Evolutionary conservation across 495 filamentous ascomycete species (phyloP).

Genomic region (Trichocladium antarcticum): DNA sequence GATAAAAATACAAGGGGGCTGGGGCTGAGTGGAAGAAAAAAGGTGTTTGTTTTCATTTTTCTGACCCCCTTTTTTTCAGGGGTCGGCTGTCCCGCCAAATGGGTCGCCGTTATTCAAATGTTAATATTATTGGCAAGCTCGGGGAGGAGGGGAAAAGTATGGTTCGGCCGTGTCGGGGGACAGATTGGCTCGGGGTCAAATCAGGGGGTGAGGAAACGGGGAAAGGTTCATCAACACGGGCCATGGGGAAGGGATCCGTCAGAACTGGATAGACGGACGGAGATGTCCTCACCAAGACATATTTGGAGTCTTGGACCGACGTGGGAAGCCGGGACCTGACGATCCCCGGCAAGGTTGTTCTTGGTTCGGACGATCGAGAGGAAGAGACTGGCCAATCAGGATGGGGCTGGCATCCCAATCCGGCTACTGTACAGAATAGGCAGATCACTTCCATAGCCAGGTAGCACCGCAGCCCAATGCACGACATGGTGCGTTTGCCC

Average conservation of each 20-base stretch:
- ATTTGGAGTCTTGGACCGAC: no score
- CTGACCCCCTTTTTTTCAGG: background rate
- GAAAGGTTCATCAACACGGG: background rate
- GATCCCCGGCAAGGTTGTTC: background rate
- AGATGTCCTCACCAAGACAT: slow-evolving; percentile 1
- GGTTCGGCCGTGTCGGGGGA: background rate
- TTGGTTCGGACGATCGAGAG: background rate
- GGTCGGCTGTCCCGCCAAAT: background rate
- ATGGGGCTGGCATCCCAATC: slow-evolving; percentile 11
- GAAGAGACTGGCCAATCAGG: slow-evolving; percentile 17
- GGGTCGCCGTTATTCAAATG: background rate
- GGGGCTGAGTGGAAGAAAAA: background rate
- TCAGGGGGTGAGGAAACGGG: background rate
- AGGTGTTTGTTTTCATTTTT: background rate
- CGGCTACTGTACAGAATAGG: slow-evolving; percentile 9
- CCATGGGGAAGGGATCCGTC: slow-evolving; percentile 19
- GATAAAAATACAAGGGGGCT: background rate
- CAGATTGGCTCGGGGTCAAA: background rate
- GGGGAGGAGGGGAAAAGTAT: background rate
- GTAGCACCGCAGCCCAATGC: slow-evolving; percentile 18
- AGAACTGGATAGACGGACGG: slow-evolving; percentile 25
- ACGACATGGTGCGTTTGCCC: slow-evolving; percentile 18
- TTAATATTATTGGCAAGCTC: background rate
- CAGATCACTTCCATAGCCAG: slow-evolving; percentile 7
- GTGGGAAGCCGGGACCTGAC: background rate